Evolutionary conservation across 306 rosid species (phyloP).

Genomic region (Mimosa pudica): DNA sequence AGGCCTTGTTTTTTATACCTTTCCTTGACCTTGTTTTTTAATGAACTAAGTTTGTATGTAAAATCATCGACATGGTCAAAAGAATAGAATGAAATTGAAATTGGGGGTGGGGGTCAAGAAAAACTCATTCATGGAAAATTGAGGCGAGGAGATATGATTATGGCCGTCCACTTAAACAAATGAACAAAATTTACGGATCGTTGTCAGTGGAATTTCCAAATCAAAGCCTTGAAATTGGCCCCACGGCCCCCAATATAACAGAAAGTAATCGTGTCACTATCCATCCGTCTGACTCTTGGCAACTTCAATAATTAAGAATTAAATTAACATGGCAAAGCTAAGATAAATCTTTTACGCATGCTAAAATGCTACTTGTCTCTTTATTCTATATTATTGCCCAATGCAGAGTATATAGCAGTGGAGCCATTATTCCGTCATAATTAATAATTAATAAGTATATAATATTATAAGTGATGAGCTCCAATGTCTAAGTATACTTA

Average conservation of each 20-base stretch:
- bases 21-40: no score
- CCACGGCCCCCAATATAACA: not conserved
- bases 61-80: no score
- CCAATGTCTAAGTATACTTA: not conserved
- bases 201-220: conserved; percentile 15
- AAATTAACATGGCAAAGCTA: not conserved
- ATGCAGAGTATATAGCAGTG: not conserved
- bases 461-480: not conserved
- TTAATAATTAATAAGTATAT: no score
- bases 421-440: not conserved
- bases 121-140: not conserved
- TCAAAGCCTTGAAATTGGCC: conserved; percentile 1
- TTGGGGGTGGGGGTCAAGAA: not conserved
- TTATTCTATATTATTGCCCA: not conserved
- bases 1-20: no score
- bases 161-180: conserved; percentile 24
- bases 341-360: not conserved
- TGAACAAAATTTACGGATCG: conserved; percentile 29
- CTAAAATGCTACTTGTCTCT: not conserved
- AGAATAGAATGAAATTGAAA: not conserved
- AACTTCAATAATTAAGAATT: not conserved
- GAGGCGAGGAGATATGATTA: not conserved
- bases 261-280: conserved; percentile 7
- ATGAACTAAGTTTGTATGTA: no score
- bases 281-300: not conserved